Conservation (phyloP, 306 rosid genomes). For the Cotoneaster glaucophyllus region DNA sequence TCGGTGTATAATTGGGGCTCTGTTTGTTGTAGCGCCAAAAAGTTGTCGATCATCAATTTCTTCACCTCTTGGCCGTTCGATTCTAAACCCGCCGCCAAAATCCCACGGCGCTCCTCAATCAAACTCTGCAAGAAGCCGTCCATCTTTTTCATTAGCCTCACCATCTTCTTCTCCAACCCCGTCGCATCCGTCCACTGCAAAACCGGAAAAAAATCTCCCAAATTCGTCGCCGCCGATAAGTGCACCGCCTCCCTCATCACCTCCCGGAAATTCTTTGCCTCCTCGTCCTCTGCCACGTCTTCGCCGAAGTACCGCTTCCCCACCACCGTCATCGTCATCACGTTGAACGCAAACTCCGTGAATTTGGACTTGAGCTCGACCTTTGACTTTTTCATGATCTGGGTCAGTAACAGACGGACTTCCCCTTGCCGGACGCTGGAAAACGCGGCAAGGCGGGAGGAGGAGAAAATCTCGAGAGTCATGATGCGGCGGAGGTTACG, state of each 20-base stretch:
- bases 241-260: neutral
- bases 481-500: slow-evolving; percentile 20
- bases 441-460: slow-evolving; percentile 5
- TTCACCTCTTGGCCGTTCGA: neutral
- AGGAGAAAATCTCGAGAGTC: slow-evolving; percentile 17
- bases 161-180: slow-evolving; percentile 16
- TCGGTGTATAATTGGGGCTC: slow-evolving; percentile 15
- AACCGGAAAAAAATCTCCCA: slow-evolving; percentile 16
- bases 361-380: slow-evolving; percentile 8
- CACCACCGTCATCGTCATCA: slow-evolving; percentile 14
- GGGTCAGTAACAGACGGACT: neutral
- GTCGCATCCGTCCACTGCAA: neutral
- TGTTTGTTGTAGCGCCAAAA: slow-evolving; percentile 2
- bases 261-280: slow-evolving; percentile 10
- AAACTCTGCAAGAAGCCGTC: slow-evolving; percentile 5
- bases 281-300: neutral
- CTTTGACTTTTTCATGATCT: neutral
- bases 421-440: neutral
- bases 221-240: neutral
- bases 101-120: slow-evolving; percentile 7
- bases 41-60: neutral
- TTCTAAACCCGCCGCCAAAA: neutral
- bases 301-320: slow-evolving; percentile 20
- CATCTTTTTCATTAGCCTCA: slow-evolving; percentile 10
- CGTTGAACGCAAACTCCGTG: slow-evolving; percentile 14